Base-by-base conservation (phyloP, 345 rosid genomes). In the Hypericum androsaemum region DNA sequence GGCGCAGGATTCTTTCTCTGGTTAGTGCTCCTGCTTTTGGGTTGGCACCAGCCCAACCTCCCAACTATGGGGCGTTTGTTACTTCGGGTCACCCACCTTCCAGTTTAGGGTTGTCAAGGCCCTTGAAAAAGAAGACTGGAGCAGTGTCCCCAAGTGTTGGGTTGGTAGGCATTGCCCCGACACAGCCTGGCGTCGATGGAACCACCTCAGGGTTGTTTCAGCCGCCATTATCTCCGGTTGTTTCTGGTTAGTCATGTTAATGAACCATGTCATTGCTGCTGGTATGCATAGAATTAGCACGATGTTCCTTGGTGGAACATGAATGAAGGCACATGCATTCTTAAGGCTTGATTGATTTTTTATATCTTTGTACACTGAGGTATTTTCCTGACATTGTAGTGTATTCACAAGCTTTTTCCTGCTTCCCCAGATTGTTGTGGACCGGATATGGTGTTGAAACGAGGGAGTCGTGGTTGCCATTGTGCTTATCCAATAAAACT, bases 401-500 rank as follows among this genome's bases (percentile, higher is more conserved):
- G 51, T 59, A 48, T 12, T 46, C 48, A 58, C 54, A 62, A 32
- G 71, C 59, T 53, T 28, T 57, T 57, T 67, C 43, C 52, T 35
- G 5, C 57, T 65, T 12, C 62, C 52, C 37, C 75, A 92, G 96
- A 74, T 71, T 92, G 98, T 69, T 92, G 98, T 80, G 80, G 78
- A 70, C 80, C 72, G 17, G 66, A 80, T 60, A 75, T 67, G 72
- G 92, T 92, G 69, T 72, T 72, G 81, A 92, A 78, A 77, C 78
- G 79, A 59, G 83, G 77, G 58, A 76, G 71, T 68, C 74, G 55
- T 61, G 85, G 71, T 64, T 88, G 98, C 62, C 84, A 85, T 63
- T 92, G 98, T 44, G 98, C 81, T 45, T 88, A 92, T 77, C 98
- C 98, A n/a, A 83, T 92, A 69, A 88, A 85, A 81, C 80, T 92